Evolutionary conservation across 1,284 basidiomycete genomes (phyloP).

Genomic region (Microbotryum lychnidis-dioicae): DNA sequence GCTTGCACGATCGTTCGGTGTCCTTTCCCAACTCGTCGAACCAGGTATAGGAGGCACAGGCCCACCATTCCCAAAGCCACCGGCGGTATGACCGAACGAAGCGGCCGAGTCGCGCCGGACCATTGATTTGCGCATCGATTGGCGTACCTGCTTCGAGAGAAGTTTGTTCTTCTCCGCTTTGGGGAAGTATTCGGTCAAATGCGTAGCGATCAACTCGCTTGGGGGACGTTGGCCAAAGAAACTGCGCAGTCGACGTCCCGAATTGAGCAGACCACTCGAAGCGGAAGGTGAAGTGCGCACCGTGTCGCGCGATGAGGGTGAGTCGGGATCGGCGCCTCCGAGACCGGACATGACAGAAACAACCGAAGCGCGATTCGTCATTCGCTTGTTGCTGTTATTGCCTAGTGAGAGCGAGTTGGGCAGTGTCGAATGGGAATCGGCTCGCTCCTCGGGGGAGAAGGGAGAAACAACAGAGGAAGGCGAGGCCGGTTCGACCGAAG

Average conservation of each 20-base stretch:
- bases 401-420: no score
- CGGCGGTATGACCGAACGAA: no score
- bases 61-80: no score
- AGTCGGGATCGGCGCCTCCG: slow-evolving; percentile 28
- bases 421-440: neutral
- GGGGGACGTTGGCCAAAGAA: slow-evolving; percentile 98
- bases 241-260: slow-evolving; percentile 61
- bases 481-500: slow-evolving; percentile 32
- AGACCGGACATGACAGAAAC: slow-evolving; percentile 76
- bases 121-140: slow-evolving; percentile 54
- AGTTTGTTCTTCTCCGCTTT: slow-evolving; percentile 75
- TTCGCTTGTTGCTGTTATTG: slow-evolving; percentile 42
- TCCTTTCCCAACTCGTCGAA: no score
- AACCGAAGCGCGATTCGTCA: slow-evolving; percentile 83
- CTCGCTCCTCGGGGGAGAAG: slow-evolving; percentile 12
- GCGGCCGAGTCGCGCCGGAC: slow-evolving; percentile 6
- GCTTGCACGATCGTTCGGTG: no score
- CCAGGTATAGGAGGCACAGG: no score
- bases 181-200: slow-evolving; percentile 93
- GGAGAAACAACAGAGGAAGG: slow-evolving; percentile 15
- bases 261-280: slow-evolving; percentile 13
- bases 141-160: slow-evolving; percentile 64
- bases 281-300: neutral
- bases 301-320: neutral
- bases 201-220: slow-evolving; percentile 92